Conservation (phyloP, 169 alveolate genomes). For the Plasmodium vivax region DNA sequence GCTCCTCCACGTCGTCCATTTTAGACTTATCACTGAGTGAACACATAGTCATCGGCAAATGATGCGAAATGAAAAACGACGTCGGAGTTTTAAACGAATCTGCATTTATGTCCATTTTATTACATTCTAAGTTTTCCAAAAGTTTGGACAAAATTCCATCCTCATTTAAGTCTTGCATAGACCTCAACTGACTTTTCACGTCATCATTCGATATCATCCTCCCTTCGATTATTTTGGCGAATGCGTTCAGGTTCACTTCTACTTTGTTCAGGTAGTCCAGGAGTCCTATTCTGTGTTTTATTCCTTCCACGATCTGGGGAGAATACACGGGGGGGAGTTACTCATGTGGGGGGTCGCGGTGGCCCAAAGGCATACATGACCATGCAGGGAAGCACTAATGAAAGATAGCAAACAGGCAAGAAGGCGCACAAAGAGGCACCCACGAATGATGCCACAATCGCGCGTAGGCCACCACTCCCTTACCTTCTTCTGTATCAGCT, state of each 20-base stretch:
- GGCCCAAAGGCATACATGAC: background rate
- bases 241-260: slow-evolving; percentile 59
- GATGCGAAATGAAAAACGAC: slow-evolving; percentile 68
- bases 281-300: slow-evolving; percentile 51
- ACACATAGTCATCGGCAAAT: slow-evolving; percentile 57
- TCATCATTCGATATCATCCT: slow-evolving; percentile 74
- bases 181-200: slow-evolving; percentile 58
- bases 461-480: background rate
- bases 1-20: slow-evolving; percentile 1
- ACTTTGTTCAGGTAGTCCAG: slow-evolving; percentile 52
- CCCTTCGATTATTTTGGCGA: slow-evolving; percentile 67
- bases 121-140: slow-evolving; percentile 43
- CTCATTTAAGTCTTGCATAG: slow-evolving; percentile 61
- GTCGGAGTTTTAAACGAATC: slow-evolving; percentile 71
- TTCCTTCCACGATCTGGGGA: slow-evolving; percentile 58
- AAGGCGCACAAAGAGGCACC: background rate
- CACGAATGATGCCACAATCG: background rate
- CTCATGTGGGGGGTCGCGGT: background rate
- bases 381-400: background rate
- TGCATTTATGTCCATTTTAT: slow-evolving; percentile 70
- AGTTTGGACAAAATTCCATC: slow-evolving; percentile 26
- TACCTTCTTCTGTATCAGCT: slow-evolving; percentile 64
- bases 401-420: no score
- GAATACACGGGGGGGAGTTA: background rate
- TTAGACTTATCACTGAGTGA: slow-evolving; percentile 26